A percentile compares a stretch with the other conserved stretches of the same genome.
These are phyloP conservation scores for Papiliotrema terrestris DNA, from an alignment of 1,284 basidiomycete species.

Conservation along the genomic window DNA sequence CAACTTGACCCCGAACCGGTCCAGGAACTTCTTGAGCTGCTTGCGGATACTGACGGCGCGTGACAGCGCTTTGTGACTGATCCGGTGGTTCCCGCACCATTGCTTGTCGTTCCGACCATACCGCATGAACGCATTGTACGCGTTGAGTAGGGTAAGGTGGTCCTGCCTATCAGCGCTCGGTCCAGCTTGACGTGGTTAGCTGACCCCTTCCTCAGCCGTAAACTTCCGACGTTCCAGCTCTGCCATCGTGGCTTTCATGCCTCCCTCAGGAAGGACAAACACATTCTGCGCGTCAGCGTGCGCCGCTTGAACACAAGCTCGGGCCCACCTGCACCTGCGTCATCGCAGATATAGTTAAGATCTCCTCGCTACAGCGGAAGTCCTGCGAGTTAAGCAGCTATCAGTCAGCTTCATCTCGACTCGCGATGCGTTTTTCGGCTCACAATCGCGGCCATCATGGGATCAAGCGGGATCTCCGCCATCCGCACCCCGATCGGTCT, in stretches of 20 bases:
- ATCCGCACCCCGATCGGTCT: conserved; percentile 53
- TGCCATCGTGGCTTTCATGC: conserved; percentile 73
- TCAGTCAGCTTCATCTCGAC: not conserved
- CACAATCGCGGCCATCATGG: conserved; percentile 58
- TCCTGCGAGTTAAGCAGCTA: conserved; percentile 81
- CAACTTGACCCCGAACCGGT: conserved; percentile 71
- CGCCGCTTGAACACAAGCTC: not conserved
- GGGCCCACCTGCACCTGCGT: conserved; percentile 69
- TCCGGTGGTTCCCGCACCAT: conserved; percentile 88
- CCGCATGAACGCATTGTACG: conserved; percentile 84
- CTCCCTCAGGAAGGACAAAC: conserved; percentile 76
- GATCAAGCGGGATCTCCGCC: conserved; percentile 57
- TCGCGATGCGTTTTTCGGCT: too few relatives aligned
- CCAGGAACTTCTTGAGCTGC: conserved; percentile 89
- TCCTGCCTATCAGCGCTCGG: conserved; percentile 56
- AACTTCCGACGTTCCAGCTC: conserved; percentile 91
- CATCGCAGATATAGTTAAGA: conserved; percentile 94
- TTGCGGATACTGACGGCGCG: conserved; percentile 85
- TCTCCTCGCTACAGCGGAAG: conserved; percentile 84
- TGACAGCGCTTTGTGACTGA: conserved; percentile 89
- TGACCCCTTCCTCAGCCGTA: conserved; percentile 91
- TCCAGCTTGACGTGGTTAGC: conserved; percentile 30
- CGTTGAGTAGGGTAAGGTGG: conserved; percentile 85
- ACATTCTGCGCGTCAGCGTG: conserved; percentile 60
- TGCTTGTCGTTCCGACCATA: conserved; percentile 72